A percentile compares a stretch with the other conserved stretches of the same genome.
Conservation (phyloP, 257 asterid genomes). For the Fraxinus pennsylvanica region DNA sequence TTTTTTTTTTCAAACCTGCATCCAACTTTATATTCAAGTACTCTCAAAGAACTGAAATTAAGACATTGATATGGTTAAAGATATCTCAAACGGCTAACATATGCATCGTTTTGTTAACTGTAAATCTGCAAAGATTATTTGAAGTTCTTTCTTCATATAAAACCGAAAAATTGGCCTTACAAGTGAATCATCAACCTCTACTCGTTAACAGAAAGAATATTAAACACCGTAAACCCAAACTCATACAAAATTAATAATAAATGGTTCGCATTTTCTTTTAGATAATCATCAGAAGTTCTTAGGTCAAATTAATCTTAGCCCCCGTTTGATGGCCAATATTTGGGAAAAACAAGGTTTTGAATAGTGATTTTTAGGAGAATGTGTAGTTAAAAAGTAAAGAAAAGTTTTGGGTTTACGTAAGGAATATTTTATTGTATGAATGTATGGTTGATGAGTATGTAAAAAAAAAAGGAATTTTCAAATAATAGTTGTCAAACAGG, state of each 20-base stretch:
- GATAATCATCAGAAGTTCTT: not conserved
- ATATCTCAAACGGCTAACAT: not conserved
- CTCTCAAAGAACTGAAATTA: not conserved
- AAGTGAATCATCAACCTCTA: not conserved
- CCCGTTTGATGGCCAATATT: no score
- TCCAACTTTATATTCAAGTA: not conserved
- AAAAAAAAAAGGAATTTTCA: no score
- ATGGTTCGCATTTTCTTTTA: not conserved
- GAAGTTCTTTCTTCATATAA: not conserved
- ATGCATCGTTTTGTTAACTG: not conserved
- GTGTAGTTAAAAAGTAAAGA: no score
- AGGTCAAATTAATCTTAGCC: not conserved
- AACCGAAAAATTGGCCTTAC: not conserved
- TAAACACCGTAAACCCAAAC: not conserved
- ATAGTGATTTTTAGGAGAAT: no score
- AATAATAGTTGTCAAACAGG: no score
- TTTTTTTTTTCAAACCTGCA: not conserved
- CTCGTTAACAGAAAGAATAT: not conserved
- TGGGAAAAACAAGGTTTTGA: no score
- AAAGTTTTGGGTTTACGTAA: no score
- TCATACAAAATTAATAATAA: not conserved
- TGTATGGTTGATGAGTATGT: no score
- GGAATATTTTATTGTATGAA: no score
- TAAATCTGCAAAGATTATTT: not conserved
- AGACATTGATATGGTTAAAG: not conserved